These are phyloP conservation scores for Flaveria linearis DNA, from an alignment of 129 eudicot species.

Conservation along the genomic window DNA sequence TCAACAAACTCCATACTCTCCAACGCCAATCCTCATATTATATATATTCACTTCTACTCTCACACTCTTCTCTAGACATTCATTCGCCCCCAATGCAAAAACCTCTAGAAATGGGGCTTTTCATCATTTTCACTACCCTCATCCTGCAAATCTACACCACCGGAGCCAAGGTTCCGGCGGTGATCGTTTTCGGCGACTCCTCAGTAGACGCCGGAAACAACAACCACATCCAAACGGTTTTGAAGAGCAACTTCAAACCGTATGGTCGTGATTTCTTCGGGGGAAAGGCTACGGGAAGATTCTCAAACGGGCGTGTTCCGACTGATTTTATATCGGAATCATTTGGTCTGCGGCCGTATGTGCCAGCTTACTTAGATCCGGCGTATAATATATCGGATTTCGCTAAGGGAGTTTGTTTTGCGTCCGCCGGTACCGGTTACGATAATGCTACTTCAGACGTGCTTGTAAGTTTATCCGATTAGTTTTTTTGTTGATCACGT, in stretches of 20 bases:
- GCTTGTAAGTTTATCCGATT: slow-evolving; percentile 52
- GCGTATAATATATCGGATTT: slow-evolving; percentile 62
- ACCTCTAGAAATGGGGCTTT: slow-evolving; percentile 7
- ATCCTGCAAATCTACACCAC: slow-evolving; percentile 27
- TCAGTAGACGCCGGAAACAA: slow-evolving; percentile 87
- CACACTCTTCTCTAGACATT: slow-evolving; percentile 28
- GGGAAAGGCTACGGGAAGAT: slow-evolving; percentile 74
- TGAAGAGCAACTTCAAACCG: slow-evolving; percentile 72
- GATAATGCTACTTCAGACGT: slow-evolving; percentile 76
- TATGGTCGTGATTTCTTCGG: slow-evolving; percentile 80
- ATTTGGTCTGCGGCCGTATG: slow-evolving; percentile 56
- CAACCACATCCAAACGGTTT: slow-evolving; percentile 58
- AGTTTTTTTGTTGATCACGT: not conserved
- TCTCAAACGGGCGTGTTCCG: slow-evolving; percentile 74
- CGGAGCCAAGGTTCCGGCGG: slow-evolving; percentile 58
- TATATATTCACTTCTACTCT: slow-evolving; percentile 22
- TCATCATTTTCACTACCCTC: slow-evolving; percentile 23
- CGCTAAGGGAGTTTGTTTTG: slow-evolving; percentile 69
- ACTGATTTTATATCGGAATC: slow-evolving; percentile 76
- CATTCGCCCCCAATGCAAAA: slow-evolving; percentile 7
- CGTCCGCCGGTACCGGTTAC: slow-evolving; percentile 89
- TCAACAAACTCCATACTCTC: slow-evolving; percentile 31
- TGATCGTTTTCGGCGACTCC: slow-evolving; percentile 84
- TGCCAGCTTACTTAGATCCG: slow-evolving; percentile 85
- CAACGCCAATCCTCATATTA: slow-evolving; percentile 37